These are phyloP conservation scores for Rhynchospora pubera DNA, from an alignment of 176 grass and related monocot genomes.

Conservation along the genomic window DNA sequence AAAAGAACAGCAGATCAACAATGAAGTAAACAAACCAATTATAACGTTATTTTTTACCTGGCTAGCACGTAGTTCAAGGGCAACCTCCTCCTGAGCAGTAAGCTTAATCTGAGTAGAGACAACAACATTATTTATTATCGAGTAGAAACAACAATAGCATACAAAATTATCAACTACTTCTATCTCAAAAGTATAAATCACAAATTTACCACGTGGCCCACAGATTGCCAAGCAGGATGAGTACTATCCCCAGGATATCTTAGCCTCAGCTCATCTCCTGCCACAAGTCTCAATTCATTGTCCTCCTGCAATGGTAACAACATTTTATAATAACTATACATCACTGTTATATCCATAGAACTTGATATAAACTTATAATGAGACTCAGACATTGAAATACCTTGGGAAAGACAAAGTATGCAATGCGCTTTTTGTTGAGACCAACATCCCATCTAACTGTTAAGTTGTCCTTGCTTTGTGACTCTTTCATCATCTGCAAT, in stretches of 20 bases:
- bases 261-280: slow-evolving; percentile 95
- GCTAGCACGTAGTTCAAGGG: slow-evolving; percentile 91
- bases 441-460: slow-evolving; percentile 96
- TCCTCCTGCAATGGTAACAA: slow-evolving; percentile 69
- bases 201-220: slow-evolving; percentile 79
- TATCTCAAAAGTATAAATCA: neutral
- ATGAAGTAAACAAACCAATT: neutral
- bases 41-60: slow-evolving; percentile 43
- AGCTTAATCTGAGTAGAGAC: slow-evolving; percentile 79
- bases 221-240: slow-evolving; percentile 98
- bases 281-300: slow-evolving; percentile 98
- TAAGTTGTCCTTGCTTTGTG: slow-evolving; percentile 97
- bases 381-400: slow-evolving; percentile 26
- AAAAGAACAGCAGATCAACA: neutral
- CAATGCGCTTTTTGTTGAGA: slow-evolving; percentile 95
- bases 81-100: slow-evolving; percentile 95
- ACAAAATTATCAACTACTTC: neutral
- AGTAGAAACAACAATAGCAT: neutral
- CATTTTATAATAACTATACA: slow-evolving; percentile 7
- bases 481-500: slow-evolving; percentile 98
- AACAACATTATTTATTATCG: slow-evolving; percentile 50
- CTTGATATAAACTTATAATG: neutral
- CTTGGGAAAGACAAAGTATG: slow-evolving; percentile 99
- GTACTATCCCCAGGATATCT: slow-evolving; percentile 81
- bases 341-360: neutral